Evolutionary conservation across 495 filamentous ascomycete species (phyloP).

Genomic region (Penicillium cinerascens): DNA sequence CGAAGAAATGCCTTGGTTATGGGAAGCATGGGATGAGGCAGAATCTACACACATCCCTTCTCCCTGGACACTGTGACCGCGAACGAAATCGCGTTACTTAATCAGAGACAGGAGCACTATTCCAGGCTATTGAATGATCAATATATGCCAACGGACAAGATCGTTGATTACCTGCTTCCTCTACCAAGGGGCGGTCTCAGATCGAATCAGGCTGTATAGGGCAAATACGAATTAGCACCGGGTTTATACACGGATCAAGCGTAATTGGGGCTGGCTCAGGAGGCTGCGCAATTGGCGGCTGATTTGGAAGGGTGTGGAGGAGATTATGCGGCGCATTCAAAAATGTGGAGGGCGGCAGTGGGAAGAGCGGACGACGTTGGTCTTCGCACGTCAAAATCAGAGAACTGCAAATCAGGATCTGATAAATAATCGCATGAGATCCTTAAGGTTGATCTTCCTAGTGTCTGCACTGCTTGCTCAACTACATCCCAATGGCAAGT

Average conservation of each 20-base stretch:
- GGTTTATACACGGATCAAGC: neutral
- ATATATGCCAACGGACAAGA: neutral
- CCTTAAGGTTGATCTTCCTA: too few relatives aligned
- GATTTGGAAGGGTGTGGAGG: neutral
- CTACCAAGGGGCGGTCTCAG: neutral
- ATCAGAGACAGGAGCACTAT: neutral
- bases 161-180: neutral
- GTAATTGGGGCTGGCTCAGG: neutral
- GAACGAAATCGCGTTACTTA: neutral
- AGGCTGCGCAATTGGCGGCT: neutral
- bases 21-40: slow-evolving; percentile 23
- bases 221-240: neutral
- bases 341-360: neutral
- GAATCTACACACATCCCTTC: neutral
- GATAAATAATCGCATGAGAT: too few relatives aligned
- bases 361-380: neutral
- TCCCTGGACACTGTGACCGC: neutral
- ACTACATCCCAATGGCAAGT: too few relatives aligned
- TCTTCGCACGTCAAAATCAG: too few relatives aligned
- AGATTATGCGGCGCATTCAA: neutral
- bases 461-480: too few relatives aligned
- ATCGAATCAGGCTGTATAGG: neutral
- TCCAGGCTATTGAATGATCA: neutral
- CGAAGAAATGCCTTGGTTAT: slow-evolving; percentile 33
- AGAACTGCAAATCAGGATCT: too few relatives aligned